These are phyloP conservation scores for Gnomoniopsis smithogilvyi DNA, from an alignment of 2,329 filamentous ascomycete genomes.

Conservation along the genomic window DNA sequence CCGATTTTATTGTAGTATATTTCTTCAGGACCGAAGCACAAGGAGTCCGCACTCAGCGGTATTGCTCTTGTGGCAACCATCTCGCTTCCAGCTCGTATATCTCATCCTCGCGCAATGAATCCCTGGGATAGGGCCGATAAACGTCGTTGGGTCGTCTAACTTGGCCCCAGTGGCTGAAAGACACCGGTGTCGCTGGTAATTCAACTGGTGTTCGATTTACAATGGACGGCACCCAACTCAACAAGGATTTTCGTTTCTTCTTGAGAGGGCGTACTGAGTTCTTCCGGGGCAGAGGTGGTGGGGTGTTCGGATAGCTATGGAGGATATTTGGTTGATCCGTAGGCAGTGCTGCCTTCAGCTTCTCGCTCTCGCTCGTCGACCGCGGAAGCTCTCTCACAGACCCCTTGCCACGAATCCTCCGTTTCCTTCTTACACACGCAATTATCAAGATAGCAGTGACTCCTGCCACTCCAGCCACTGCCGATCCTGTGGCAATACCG, in stretches of 20 bases:
- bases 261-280: conserved; percentile 3
- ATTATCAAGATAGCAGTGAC: conserved; percentile 9
- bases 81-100: conserved; percentile 14
- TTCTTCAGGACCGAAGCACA: background rate
- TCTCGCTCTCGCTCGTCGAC: background rate
- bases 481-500: conserved; percentile 14
- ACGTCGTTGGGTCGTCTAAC: conserved; percentile 5
- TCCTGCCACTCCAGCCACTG: conserved; percentile 9
- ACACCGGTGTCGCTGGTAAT: conserved; percentile 15
- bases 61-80: conserved; percentile 9
- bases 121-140: conserved; percentile 5
- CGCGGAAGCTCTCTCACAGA: background rate
- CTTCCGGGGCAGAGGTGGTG: conserved; percentile 15
- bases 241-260: conserved; percentile 13
- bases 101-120: background rate
- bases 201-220: conserved; percentile 14
- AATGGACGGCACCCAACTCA: conserved; percentile 15
- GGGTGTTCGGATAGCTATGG: background rate
- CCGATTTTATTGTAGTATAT: conserved; percentile 2
- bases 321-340: background rate
- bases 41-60: background rate
- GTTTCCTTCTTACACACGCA: conserved; percentile 7
- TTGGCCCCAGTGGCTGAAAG: conserved; percentile 5
- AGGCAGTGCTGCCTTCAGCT: background rate
- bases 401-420: background rate